Evolutionary conservation across 1,139 yeast genomes (phyloP).

Genomic region (Meyerozyma sp.): DNA sequence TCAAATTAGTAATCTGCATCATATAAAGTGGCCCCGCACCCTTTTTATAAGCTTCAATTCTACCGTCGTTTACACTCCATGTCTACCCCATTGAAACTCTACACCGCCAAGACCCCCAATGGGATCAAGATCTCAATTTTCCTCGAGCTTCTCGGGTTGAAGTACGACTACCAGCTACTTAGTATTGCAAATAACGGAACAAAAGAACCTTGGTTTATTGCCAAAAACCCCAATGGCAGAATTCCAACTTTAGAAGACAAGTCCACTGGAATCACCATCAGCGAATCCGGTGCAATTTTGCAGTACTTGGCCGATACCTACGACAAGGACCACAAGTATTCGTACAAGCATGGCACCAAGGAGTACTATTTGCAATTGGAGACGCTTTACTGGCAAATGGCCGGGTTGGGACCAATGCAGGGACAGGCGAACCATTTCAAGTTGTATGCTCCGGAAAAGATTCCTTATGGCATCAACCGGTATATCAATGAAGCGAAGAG

Average conservation of each 20-base stretch:
- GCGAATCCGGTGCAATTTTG: conserved; percentile 48
- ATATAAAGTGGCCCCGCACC: no score
- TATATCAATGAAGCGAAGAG: conserved; percentile 47
- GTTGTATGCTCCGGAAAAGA: conserved; percentile 38
- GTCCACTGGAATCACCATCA: conserved; percentile 36
- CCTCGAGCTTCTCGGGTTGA: conserved; percentile 42
- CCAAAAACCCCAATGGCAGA: conserved; percentile 57
- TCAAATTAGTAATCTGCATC: no score
- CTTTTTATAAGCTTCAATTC: no score
- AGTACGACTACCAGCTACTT: conserved; percentile 40
- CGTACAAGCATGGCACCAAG: neutral
- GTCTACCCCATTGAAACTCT: conserved; percentile 20
- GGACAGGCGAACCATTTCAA: conserved; percentile 52
- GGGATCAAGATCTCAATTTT: conserved; percentile 48
- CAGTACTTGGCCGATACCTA: conserved; percentile 1
- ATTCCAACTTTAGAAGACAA: conserved; percentile 53
- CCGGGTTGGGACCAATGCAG: conserved; percentile 58
- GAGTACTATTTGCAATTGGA: conserved; percentile 2
- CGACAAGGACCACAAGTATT: conserved; percentile 2
- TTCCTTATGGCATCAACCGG: conserved; percentile 49
- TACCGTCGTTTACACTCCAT: neutral
- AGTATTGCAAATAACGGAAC: conserved; percentile 36
- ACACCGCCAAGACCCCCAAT: conserved; percentile 51
- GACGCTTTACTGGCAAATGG: conserved; percentile 39
- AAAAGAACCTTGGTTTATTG: conserved; percentile 50